These are phyloP conservation scores for Tylopilus sp. DNA, from an alignment of 1,284 basidiomycete species.

Conservation along the genomic window DNA sequence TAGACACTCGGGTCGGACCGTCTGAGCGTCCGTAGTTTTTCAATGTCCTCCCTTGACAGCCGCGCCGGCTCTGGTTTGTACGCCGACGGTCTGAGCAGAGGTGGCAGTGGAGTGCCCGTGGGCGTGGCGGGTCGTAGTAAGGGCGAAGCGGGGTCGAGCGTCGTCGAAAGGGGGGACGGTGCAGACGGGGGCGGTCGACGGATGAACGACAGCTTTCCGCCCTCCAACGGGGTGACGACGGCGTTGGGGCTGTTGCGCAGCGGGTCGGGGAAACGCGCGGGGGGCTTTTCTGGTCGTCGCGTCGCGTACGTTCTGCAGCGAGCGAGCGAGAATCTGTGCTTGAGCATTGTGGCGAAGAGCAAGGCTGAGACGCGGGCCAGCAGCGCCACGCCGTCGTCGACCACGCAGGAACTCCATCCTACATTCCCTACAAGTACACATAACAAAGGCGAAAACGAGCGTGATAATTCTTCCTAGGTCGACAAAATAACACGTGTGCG, in stretches of 20 bases:
- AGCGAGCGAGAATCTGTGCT: constrained; percentile 7
- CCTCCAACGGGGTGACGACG: constrained; percentile 50
- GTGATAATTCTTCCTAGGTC: constrained; percentile 10
- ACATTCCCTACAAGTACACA: constrained; percentile 31
- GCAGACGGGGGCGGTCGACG: constrained; percentile 73
- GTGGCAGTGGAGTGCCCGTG: constrained; percentile 37
- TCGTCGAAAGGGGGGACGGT: constrained; percentile 65
- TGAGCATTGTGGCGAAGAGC: constrained; percentile 20
- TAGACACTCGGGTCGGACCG: constrained; percentile 47
- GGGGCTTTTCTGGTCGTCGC: constrained; percentile 50
- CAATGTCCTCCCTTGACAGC: constrained; percentile 51
- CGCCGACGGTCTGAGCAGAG: constrained; percentile 42
- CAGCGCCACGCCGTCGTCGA: neutral
- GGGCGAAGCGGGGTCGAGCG: constrained; percentile 63
- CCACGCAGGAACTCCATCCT: constrained; percentile 22
- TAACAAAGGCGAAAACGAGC: constrained; percentile 20
- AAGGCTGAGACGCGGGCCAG: neutral
- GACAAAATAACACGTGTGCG: constrained; percentile 10
- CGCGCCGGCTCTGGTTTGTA: constrained; percentile 36
- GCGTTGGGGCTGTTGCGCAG: constrained; percentile 56
- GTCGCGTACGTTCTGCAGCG: constrained; percentile 39
- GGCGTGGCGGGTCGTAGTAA: constrained; percentile 44
- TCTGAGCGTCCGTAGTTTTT: constrained; percentile 55
- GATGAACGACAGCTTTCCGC: constrained; percentile 65
- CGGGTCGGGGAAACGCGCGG: constrained; percentile 62